Base-by-base conservation (phyloP, 2,329 filamentous ascomycete species). In the Fusarium acutatum region DNA sequence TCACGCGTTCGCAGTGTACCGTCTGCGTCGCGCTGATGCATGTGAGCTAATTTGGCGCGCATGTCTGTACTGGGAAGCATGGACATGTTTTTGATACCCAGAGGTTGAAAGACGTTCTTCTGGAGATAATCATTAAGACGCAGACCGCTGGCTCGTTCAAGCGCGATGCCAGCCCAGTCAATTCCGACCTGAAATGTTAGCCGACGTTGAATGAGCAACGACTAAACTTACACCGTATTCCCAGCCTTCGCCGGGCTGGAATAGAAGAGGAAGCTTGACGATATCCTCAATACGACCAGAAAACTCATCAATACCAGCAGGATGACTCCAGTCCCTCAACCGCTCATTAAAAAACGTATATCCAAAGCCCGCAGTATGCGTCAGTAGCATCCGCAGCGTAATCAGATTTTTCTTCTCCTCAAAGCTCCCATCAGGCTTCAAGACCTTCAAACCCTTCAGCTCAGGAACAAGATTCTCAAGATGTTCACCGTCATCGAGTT, bases 181-280 rank as follows among this genome's bases (percentile, higher is more conserved):
- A 89, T 81, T 17, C 79, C 79, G 12, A 82, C 82, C 87, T 91
- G 20, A 17, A 3, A 11, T n/a, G 12, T 50, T 17, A 70, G 47
- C 13, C 13, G 37, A 57, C 5, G 17, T 24, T 12, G 11, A 7
- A 6, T 18, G 4, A 6, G 20, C 1, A 3, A 2, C 3, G 0
- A 26, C 0, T 10, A 9, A 7, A 80, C 83, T 82, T 79, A 88
- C 86, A 1, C 88, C 87, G 28, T 93, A 92, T 64, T 89, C 85
- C 88, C 89, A 93, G 7, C 82, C 83, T 30, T 87, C 85, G 0
- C 91, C 91, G 0, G 91, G 91, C 71, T 93, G 89, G 71, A 91
- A 89, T 3, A 92, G 78, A 22, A 93, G 79, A 2, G 90, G 88
- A 64, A 81, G 38, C 3, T 46, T 77, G 40, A 85, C 75, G 47